These are phyloP conservation scores for Solanum dulcamara DNA, from an alignment of 257 asterid species.

Conservation along the genomic window DNA sequence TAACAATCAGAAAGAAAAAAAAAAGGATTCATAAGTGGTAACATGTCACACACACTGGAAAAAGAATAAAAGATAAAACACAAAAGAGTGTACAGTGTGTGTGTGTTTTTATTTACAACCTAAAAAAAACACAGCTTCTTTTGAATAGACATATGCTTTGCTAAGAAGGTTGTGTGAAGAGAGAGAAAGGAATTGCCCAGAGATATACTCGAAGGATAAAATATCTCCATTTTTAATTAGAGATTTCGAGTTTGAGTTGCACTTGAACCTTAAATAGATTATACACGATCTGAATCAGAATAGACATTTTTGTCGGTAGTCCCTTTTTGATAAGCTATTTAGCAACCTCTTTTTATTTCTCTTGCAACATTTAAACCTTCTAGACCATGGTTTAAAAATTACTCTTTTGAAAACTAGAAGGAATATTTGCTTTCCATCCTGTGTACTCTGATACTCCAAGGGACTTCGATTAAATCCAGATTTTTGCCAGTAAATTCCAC, in stretches of 20 bases:
- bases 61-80: conserved; percentile 31
- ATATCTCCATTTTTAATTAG: not conserved
- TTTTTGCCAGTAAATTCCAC: not conserved
- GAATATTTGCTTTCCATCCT: no score
- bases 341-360: not conserved
- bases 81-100: conserved; percentile 14
- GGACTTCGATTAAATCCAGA: fast-evolving
- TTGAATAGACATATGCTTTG: conserved; percentile 45
- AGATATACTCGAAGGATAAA: not conserved
- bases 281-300: not conserved
- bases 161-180: conserved; percentile 41
- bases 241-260: not conserved
- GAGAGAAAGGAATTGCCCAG: no score
- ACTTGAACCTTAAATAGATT: not conserved
- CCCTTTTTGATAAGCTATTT: no score
- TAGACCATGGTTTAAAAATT: not conserved
- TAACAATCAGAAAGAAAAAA: conserved; percentile 14
- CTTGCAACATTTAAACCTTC: not conserved
- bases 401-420: not conserved
- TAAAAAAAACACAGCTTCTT: conserved; percentile 16
- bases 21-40: conserved; percentile 27
- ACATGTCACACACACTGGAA: conserved; percentile 42
- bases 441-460: no score
- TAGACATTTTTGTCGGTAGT: not conserved
- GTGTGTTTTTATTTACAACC: conserved; percentile 20